Percentiles rank a stretch among this genome's conserved stretches.
Evolutionary conservation across 208 protist genomes (phyloP).

Genomic region (Strigomonas galati): DNA sequence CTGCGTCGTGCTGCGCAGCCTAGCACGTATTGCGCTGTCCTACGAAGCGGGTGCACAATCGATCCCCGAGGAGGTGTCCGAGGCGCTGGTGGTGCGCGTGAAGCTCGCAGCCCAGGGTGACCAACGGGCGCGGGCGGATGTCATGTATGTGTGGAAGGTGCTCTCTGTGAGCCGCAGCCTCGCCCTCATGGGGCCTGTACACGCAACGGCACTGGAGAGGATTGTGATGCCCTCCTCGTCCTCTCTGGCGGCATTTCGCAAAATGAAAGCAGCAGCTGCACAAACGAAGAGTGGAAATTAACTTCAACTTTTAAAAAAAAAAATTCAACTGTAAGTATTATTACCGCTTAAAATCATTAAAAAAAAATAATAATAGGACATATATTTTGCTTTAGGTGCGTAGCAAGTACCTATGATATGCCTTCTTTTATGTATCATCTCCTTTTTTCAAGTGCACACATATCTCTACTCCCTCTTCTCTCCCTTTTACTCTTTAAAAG

Average conservation of each 20-base stretch:
- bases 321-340: background rate
- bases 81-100: slow-evolving; percentile 52
- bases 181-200: slow-evolving; percentile 13
- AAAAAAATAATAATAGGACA: slow-evolving; percentile 7
- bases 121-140: background rate
- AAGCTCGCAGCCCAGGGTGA: slow-evolving; percentile 19
- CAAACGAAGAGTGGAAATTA: background rate
- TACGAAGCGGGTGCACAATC: slow-evolving; percentile 14
- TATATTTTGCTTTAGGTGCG: no score
- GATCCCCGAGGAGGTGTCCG: slow-evolving; percentile 35
- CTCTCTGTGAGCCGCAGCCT: background rate
- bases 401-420: background rate
- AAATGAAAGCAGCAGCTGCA: slow-evolving; percentile 1
- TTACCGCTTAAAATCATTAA: background rate
- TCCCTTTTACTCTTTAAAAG: no score
- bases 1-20: no score
- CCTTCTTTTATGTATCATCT: no score
- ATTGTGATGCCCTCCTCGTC: slow-evolving; percentile 9
- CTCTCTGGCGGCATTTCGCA: slow-evolving; percentile 11
- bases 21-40: background rate
- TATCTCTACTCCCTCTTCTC: no score
- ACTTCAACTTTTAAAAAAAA: background rate
- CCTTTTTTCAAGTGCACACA: no score
- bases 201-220: slow-evolving; percentile 15
- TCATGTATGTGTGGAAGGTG: background rate